Base-by-base conservation (phyloP, 441 rosid species). In the Gossypium davidsonii region DNA sequence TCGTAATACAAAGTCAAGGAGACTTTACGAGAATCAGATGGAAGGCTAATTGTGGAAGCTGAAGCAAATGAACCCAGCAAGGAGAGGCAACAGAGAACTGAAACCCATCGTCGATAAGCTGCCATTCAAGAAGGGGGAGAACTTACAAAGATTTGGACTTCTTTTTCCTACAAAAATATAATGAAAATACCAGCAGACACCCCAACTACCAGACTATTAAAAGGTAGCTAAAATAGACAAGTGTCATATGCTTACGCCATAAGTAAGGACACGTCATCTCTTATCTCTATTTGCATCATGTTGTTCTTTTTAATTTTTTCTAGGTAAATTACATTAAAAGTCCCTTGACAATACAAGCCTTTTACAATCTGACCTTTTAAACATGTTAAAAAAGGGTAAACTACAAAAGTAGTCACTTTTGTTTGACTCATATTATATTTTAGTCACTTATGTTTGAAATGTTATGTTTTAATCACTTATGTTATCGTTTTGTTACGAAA, bases 1-100 rank as follows among this genome's bases (percentile, higher is more conserved):
- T 94, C 98, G 65, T 92, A 94, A 83, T 89, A 90, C 2, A 94
- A 14, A 7, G 76, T 87, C 70, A 94, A 18, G 0, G 89, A 73
- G 73, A 92, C 95, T 79, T 87, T 80, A 0, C 60, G 31, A 0
- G 88, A 73, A 18, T 67, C 73, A 0, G 85, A 76, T 15, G 78
- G 70, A 49, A 70, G 73, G 37, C 62, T 55, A 39, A 65, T 39
- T 31, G n/a, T 37, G 37, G 85, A 76, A 73, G 80, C 62, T 0
- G 82, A 72, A 42, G 79, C 44, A 28, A 82, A 70, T 14, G 74
- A 2, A 49, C 11, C 2, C 39, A 46, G 2, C 71, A 74, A 9
- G 72, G 73, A 18, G 52, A 63, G 31, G 67, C 52, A 80, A 17
- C 26, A 81, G n/a, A 51, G 25, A 14, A 81, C 61, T 65, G 28